Conservation (phyloP, 2,329 filamentous ascomycete genomes). For the Madurella fahalii region DNA sequence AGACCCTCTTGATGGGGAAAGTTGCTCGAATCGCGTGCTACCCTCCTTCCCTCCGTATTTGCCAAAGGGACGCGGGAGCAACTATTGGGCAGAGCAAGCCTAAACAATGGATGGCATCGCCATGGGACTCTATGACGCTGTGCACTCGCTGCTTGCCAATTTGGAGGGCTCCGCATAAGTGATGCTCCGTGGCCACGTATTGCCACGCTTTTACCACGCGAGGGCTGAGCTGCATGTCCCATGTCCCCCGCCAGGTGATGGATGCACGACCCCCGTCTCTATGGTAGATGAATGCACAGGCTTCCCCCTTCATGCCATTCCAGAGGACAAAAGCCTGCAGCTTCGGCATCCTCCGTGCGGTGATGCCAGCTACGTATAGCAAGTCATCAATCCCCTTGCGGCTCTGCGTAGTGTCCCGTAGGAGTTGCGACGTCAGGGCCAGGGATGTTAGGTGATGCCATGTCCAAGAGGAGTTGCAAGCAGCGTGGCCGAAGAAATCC, state of each 20-base stretch:
- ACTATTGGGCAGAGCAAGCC: conserved; percentile 31
- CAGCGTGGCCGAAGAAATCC: conserved; percentile 28
- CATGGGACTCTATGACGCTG: conserved; percentile 27
- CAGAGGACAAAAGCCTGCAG: conserved; percentile 33
- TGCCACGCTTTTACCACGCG: conserved; percentile 27
- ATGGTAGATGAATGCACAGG: conserved; percentile 34
- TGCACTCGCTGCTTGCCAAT: conserved; percentile 23
- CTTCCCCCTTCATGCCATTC: conserved; percentile 30
- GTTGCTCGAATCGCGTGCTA: no score
- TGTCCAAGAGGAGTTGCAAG: conserved; percentile 24
- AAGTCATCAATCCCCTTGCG: conserved; percentile 23
- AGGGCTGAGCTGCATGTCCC: conserved; percentile 27
- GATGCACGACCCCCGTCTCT: conserved; percentile 21
- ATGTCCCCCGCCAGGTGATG: conserved; percentile 34
- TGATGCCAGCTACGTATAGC: conserved; percentile 23
- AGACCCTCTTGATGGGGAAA: no score
- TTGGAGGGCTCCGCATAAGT: conserved; percentile 20
- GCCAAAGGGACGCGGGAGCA: conserved; percentile 32
- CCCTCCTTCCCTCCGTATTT: conserved; percentile 30
- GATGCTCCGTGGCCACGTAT: conserved; percentile 20
- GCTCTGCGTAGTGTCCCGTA: conserved; percentile 18
- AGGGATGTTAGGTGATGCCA: conserved; percentile 32
- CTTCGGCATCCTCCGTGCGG: conserved; percentile 30
- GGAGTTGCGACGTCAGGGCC: conserved; percentile 32
- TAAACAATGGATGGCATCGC: conserved; percentile 32